Base-by-base conservation (phyloP, 2,329 filamentous ascomycete species). In the Fusarium brevicatenulatum region DNA sequence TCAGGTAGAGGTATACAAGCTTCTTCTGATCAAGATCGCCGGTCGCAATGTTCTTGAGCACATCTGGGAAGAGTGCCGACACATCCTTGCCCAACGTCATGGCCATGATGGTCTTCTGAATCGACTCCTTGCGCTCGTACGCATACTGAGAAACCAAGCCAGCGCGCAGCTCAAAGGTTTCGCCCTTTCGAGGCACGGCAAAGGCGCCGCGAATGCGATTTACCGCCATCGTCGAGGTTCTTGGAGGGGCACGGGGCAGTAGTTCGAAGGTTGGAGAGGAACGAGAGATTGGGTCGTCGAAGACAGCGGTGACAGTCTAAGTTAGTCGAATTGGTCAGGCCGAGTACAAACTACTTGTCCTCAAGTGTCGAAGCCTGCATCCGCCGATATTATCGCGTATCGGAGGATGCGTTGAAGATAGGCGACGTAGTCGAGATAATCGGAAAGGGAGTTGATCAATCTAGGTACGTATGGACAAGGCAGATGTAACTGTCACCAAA, bases 31-130 rank as follows among this genome's bases (percentile, higher is more conserved):
- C 96, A 72, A 99, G 85, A 80, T 99, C 96, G 50, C 85, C 87
- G 2, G 96, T 99, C 66, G 96, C 96, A 83, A 99, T 99, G 81
- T 99, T 99, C 89, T 99, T 99, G 73, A 99, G 87, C 39, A 99
- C 96, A 81, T 99, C 96, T 4, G 96, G 96, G 82, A 99, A 99
- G 73, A 99, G 86, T 63, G 95, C 93, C 60, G 96, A 99, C 68
- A 99, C 96, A 85, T 99, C 96, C 84, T 99, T 99, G 82, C 96
- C 96, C 77, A 99, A 83, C 3, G 96, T 99, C 96, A 99, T 99
- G 81, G 96, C 95, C 95, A 98, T 98, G 85, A 99, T 99, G 74
- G 96, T 99, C 88, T 97, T 98, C 82, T 99, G 96, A 78, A 99
- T 99, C 30, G 96, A 93, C 86, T 99, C 96, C 84, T 99, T 99